Base-by-base conservation (phyloP, 164 flowering plant species). In the Cinnamomum chago region DNA sequence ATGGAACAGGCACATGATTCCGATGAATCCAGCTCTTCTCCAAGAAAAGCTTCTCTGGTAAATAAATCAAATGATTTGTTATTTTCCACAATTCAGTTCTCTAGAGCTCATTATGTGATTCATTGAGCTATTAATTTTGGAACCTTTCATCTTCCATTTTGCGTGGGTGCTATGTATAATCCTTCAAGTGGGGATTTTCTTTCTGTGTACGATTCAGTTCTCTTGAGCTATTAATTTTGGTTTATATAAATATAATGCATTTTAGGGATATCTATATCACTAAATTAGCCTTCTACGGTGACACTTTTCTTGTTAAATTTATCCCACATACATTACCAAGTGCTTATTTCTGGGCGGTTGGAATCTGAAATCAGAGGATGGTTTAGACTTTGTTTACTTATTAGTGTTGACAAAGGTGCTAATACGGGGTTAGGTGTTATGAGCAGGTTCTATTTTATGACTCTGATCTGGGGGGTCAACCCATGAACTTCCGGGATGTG, bases 401-500 rank as follows among this genome's bases (percentile, higher is more conserved):
- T 40, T 40, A 1, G 9, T 40, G 47, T 40, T 40, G 47, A 9
- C 47, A 40, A 40, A 40, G 47, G 47, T 40, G 47, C 25, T 64
- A 22, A 25, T 11, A n/a, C 5, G 18, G 62, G 22, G 66, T 22
- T 22, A 30, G 35, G 11, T 66, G 12, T 14, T 58, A 27, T 58
- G 33, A 3, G n/a, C 81, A 92, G 98, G 89, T 84, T 76, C 79
- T 86, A 75, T 93, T 88, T 77, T 82, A 84, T 79, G 97, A 95
- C 67, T 76, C 87, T 80, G 92, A 87, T 50, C 35, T 80, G 35
- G 91, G 82, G 13, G 85, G 85, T 55, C 89, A 85, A 74, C 94
- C 90, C 10, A 78, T 86, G 92, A 88, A 84, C 81, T 95, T 93
- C 52, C 85, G 82, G 14, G 93, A 93, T 68, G 95, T 89, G 18